A percentile compares a stretch with the other conserved stretches of the same genome.
phyloP scores from a whole-genome alignment of 768 basidiomycete species.

The Phylloporus scabripes region DNA sequence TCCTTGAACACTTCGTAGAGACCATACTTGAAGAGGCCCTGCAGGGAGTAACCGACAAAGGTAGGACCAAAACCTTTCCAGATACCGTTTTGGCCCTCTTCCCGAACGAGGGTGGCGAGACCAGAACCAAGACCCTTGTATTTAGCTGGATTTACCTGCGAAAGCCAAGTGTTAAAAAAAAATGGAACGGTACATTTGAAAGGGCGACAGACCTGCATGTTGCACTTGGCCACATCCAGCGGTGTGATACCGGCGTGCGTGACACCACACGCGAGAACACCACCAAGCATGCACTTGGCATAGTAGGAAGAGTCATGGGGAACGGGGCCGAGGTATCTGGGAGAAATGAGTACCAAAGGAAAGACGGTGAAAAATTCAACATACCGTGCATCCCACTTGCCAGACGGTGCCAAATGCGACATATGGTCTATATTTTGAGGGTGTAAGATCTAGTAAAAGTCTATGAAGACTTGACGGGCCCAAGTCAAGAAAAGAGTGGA shows the following conservation, averaged over 20 bases:
- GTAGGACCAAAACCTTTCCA: conserved; percentile 96
- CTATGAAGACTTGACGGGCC: conserved; percentile 18
- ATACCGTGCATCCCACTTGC: conserved; percentile 76
- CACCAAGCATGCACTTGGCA: conserved; percentile 83
- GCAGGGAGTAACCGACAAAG: conserved; percentile 87
- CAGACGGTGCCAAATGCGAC: conserved; percentile 45
- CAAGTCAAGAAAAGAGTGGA: background rate
- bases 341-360: background rate
- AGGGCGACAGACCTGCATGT: conserved; percentile 67
- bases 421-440: conserved; percentile 26
- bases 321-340: conserved; percentile 63
- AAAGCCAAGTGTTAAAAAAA: background rate
- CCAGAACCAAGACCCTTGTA: conserved; percentile 62
- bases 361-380: background rate
- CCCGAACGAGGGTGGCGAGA: conserved; percentile 61
- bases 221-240: conserved; percentile 85
- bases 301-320: conserved; percentile 75
- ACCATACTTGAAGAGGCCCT: conserved; percentile 98
- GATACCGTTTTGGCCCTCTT: conserved; percentile 81
- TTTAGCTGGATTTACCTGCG: conserved; percentile 69
- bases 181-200: background rate
- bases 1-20: conserved; percentile 98
- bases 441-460: conserved; percentile 26
- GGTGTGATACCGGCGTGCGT: conserved; percentile 88
- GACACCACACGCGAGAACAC: conserved; percentile 80